A percentile compares a stretch with the other conserved stretches of the same genome.
Evolutionary conservation across 202 grass and related monocot genomes (phyloP).

Genomic region (Schoenoplectus tabernaemontani): DNA sequence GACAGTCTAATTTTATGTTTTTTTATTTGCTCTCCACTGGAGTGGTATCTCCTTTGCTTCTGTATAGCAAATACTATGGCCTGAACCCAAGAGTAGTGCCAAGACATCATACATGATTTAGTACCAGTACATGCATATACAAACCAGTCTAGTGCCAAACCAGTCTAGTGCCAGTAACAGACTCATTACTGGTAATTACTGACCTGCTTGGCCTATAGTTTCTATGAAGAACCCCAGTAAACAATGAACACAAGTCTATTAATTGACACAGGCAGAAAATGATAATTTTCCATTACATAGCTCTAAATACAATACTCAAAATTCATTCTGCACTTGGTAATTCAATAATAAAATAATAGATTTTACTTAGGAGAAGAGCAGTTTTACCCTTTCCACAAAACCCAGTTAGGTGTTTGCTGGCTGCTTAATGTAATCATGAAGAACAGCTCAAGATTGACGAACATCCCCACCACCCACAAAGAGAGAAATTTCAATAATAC

Average conservation of each 20-base stretch:
- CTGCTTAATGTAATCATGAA: not conserved
- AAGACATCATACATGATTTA: not conserved
- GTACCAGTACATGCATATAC: not conserved
- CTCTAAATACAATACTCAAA: not conserved
- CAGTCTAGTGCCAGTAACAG: not conserved
- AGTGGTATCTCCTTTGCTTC: not conserved
- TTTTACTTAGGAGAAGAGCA: not conserved
- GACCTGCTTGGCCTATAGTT: not conserved
- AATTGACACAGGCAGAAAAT: not conserved
- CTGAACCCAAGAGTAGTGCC: too few species aligned
- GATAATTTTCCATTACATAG: not conserved
- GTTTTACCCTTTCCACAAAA: conserved; percentile 7
- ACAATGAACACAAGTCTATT: not conserved
- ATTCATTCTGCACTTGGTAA: conserved; percentile 5
- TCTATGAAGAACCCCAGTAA: not conserved
- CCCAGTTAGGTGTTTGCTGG: not conserved
- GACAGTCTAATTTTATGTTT: not conserved
- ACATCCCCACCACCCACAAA: conserved; percentile 20
- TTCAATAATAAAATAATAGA: not conserved
- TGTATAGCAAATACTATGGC: not conserved
- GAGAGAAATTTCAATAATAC: not conserved
- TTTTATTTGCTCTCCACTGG: not conserved
- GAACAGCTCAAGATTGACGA: not conserved
- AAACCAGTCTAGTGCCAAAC: not conserved
- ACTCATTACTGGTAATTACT: not conserved